Evolutionary conservation across 768 basidiomycete species (phyloP), one percentile per base, ranked within the genome.

Genomic region (Amanita polypyramis): DNA sequence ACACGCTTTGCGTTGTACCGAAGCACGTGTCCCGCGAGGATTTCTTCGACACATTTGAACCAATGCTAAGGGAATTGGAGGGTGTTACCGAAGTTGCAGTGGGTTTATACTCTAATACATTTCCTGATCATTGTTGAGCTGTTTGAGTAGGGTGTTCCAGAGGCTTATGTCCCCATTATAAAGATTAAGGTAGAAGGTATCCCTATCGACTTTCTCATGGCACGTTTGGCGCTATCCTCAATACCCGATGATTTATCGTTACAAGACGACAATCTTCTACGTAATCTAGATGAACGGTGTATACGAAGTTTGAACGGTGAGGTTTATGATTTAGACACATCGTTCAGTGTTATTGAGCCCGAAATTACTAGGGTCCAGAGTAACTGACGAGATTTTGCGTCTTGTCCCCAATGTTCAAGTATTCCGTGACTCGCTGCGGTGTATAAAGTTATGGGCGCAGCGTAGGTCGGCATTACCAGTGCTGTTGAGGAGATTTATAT

Each of bases 381-480:
- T 97, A 21, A 95, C 91, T 30, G 94, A 98, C 59, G 88, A 94
- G 64, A 96, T 98, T 52, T 66, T 99, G 56, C 83, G 93, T 42
- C 73, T 99, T 19, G 95, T 99, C 2, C 95, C 96, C 9, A 85
- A 97, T 58, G 89, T 94, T 15, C 75, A 82, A 51, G 91, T 95
- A 15, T 99, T 97, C 69, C 83, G 96, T 53, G 92, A 94, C 57
- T 84, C 96, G 9, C 65, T 99, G 52, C 79, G 96, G 54, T 93
- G 93, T 61, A 97, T 99, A 63, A 95, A 97, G 65, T 70, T 98
- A 23, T 99, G 96, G 96, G 96, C 96, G 8, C 86, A 92, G 68
- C 72, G 95, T 95, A 58, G 49, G 88, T 51, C 33, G 14, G 36
- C 5, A 14, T 41, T 20, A 23, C 15, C 30, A 14, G 19, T 2